These are phyloP conservation scores for Deinandra increscens DNA, from an alignment of 129 eudicot genomes.

Conservation along the genomic window DNA sequence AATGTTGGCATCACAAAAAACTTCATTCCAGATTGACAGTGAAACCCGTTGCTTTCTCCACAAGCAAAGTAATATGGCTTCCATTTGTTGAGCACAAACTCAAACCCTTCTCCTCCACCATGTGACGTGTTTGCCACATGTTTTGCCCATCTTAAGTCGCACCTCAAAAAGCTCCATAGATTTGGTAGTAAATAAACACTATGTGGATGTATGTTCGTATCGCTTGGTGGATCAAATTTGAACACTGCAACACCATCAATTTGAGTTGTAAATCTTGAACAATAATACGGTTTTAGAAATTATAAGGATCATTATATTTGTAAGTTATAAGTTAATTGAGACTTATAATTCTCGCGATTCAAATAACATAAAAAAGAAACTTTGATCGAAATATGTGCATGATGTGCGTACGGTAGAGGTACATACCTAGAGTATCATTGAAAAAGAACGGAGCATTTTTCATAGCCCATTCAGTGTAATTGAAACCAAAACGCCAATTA, in stretches of 20 bases:
- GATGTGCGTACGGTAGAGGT: too few species aligned
- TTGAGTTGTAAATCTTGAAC: too few species aligned
- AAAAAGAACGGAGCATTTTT: constrained; percentile 52
- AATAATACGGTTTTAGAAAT: too few species aligned
- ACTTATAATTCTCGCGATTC: too few species aligned
- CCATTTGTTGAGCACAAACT: constrained; percentile 53
- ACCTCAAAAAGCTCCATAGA: constrained; percentile 51
- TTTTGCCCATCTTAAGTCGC: constrained; percentile 51
- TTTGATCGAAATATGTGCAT: too few species aligned
- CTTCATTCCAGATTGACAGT: constrained; percentile 64
- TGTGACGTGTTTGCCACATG: constrained; percentile 37
- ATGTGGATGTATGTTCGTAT: too few species aligned
- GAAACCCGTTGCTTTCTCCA: constrained; percentile 62
- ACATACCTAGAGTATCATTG: constrained; percentile 54
- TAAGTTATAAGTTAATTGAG: too few species aligned
- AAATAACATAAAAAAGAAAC: too few species aligned
- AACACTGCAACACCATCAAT: too few species aligned
- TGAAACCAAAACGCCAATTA: constrained; percentile 61
- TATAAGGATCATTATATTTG: too few species aligned
- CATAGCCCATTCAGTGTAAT: constrained; percentile 62
- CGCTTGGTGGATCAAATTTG: too few species aligned
- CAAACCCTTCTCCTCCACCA: constrained; percentile 69
- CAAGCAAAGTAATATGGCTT: constrained; percentile 66
- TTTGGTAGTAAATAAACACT: too few species aligned
- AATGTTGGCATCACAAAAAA: constrained; percentile 61